Conservation (phyloP, 2,329 filamentous ascomycete genomes). For the Botryotinia calthae region DNA sequence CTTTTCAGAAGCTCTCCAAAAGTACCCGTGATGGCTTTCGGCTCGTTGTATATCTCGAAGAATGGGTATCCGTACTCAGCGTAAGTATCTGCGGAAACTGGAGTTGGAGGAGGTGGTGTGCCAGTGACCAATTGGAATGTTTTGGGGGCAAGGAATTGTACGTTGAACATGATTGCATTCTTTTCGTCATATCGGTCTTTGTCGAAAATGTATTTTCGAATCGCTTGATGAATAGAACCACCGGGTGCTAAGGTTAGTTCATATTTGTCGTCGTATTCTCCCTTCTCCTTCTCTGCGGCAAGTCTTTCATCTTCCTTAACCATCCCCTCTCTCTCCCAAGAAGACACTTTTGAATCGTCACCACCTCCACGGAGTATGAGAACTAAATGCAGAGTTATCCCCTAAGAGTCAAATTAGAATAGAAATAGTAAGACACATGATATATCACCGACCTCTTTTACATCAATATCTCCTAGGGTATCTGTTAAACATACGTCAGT, state of each 20-base stretch:
- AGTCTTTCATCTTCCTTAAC: too few relatives aligned
- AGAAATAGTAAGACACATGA: too few relatives aligned
- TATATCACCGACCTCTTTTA: neutral
- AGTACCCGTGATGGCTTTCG: neutral
- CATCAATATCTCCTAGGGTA: neutral
- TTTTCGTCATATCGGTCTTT: neutral
- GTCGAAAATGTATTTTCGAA: neutral
- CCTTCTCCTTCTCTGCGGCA: neutral
- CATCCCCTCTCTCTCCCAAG: too few relatives aligned
- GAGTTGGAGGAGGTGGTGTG: neutral
- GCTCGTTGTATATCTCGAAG: conserved; percentile 13
- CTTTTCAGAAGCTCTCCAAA: neutral
- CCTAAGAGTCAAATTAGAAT: neutral
- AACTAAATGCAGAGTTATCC: too few relatives aligned
- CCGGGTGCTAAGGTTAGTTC: neutral
- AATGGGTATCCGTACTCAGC: neutral
- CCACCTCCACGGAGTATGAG: neutral
- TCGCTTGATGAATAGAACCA: conserved; percentile 15
- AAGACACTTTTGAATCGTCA: neutral
- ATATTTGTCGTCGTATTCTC: neutral
- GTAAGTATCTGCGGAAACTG: neutral
- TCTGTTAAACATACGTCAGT: neutral
- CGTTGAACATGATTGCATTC: conserved; percentile 1
- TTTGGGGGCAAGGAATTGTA: conserved; percentile 11
- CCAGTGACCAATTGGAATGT: conserved; percentile 8